These are phyloP conservation scores for Pseudogymnoascus sp. DNA, from an alignment of 2,329 filamentous ascomycete species.

Conservation along the genomic window DNA sequence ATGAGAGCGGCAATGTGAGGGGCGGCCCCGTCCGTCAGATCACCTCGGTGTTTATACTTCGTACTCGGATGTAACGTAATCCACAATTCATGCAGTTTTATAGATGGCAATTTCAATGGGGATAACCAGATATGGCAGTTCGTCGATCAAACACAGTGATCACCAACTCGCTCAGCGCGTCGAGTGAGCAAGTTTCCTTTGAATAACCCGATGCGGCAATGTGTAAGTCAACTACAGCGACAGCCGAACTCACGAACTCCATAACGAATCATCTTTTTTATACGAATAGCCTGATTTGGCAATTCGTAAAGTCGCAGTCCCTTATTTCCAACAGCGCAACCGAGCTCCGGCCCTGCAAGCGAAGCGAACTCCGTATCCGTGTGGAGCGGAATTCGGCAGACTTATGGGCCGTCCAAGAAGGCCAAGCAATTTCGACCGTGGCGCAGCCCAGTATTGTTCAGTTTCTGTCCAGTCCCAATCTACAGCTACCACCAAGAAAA, in stretches of 20 bases:
- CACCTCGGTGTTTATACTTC: neutral
- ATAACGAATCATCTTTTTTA: neutral
- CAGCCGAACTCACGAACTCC: neutral
- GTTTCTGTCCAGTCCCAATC: neutral
- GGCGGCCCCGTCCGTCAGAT: neutral
- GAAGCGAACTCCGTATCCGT: neutral
- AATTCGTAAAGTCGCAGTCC: neutral
- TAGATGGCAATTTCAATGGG: neutral
- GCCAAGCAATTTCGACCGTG: slow-evolving; percentile 1
- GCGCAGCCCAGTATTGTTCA: neutral
- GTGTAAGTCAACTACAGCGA: neutral
- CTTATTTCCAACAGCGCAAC: neutral
- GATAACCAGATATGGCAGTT: neutral
- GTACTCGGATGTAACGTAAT: neutral
- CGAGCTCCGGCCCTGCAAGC: neutral
- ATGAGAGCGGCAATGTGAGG: neutral
- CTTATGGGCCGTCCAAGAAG: neutral
- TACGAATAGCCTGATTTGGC: neutral
- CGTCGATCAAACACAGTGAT: neutral
- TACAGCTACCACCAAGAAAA: neutral
- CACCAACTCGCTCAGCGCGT: neutral
- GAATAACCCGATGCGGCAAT: neutral
- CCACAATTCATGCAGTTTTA: neutral
- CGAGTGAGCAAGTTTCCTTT: neutral
- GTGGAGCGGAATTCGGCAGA: neutral